Evolutionary conservation across 371 early-diverging fungal genomes (phyloP), one percentile per base, ranked within the genome.

Genomic region (Smittium culicis): DNA sequence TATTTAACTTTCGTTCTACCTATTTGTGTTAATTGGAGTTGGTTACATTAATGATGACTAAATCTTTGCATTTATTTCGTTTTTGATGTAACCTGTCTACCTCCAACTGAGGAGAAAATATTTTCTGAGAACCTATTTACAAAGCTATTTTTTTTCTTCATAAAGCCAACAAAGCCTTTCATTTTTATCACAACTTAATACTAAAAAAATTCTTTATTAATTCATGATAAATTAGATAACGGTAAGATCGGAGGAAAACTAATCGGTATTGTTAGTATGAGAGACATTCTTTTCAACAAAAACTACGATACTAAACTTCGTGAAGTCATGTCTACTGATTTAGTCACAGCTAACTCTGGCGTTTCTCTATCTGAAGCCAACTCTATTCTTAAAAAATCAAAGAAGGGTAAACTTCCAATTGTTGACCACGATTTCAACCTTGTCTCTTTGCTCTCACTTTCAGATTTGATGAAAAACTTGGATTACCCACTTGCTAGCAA

Each of bases 391-490:
- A 79, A 85, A 67, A 81, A 83, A 59, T 90, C 90, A 76, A 90
- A 91, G 82, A 95, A 95, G 82, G 97, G 95, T 72, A 96, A 96
- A 83, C 85, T 96, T 54, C 95, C 93, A 54, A 94, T 97, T 69
- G 89, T 97, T 66, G 88, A 97, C 74, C 76, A 76, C 28, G 67
- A 86, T 11, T 88, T 86, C 73, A 80, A 84, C 74, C 85, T 97
- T 61, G 90, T 92, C 58, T 88, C 97, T n/a, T 83, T 96, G 68
- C 82, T 95, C 34, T 83, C 93, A 33, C 91, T 94, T 69, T 92
- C 93, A 61, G 97, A 96, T 80, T 79, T 96, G 75, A 85, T 95
- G 78, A 96, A 96, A 86, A 93, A 93, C 83, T 86, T 88, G 72
- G 89, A 88, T 81, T 94, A 86, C 80, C 97, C 97, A 32, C 77